Evolutionary conservation across 2,329 filamentous ascomycete genomes (phyloP), one percentile per base, ranked within the genome.

Genomic region (Pleomassaria siparia): DNA sequence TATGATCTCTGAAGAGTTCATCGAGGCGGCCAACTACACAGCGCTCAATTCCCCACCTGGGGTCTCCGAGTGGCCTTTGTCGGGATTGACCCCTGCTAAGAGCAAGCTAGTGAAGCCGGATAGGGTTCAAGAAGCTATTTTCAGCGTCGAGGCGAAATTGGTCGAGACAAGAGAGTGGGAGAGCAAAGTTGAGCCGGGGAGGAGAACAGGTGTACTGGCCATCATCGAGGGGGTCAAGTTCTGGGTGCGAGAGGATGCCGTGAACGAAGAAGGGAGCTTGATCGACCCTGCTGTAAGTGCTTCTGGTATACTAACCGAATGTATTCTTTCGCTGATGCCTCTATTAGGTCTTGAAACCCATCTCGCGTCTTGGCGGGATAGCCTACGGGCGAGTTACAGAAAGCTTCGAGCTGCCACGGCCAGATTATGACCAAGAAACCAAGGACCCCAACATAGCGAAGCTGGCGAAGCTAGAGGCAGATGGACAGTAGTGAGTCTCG

Each of bases 1-100:
- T 74, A 88, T 96, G 64, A 88, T 96, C 63, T 84, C 81, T 8
- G 91, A 96, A 74, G 81, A 85, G 65, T 95, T 86, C 65, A 64
- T 94, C 63, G 91, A 96, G 75, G 91, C 91, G 0, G 91, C 91
- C 40, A 96, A 96, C 71, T 78, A 84, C n/a, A 82, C 86, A 2
- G 80, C 80, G 40, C 83, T 95, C 60, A 89, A 96, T 69, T 82
- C 89, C 0, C 91, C 91, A 0, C 84, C 84, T 52, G 89, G 87
- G 1, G 74, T 82, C 1, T 87, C 83, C 1, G 91, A 96, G 72
- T 96, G 91, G 90, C 79, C 80, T 1, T 73, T 94, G 21, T 83
- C 81, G 24, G 91, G 91, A 0, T 74, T 96, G 54, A 89, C 87
- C 5, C 86, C 88, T 0, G 84, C 80, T 1, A 74, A 80, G 21